Percentiles rank a stretch among this genome's conserved stretches.
Conservation (phyloP, 768 basidiomycete species). For the Hortiboletus campestris region DNA sequence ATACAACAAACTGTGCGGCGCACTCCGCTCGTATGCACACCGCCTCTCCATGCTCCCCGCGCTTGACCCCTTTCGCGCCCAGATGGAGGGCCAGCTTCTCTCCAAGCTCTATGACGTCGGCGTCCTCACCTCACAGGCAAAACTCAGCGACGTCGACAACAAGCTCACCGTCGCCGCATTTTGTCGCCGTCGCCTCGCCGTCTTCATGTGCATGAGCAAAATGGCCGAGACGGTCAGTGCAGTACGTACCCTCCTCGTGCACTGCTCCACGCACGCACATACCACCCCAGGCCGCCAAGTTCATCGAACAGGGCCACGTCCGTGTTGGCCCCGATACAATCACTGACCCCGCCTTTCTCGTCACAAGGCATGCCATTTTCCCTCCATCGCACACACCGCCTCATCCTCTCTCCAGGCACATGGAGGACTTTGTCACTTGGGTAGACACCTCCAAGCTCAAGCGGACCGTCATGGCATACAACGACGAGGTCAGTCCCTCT, state of each 20-base stretch:
- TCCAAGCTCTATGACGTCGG: constrained; percentile 98
- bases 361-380: constrained; percentile 62
- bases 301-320: constrained; percentile 98
- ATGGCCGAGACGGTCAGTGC: constrained; percentile 96
- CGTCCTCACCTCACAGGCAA: constrained; percentile 79
- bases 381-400: background rate
- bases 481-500: constrained; percentile 74
- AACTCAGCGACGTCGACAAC: constrained; percentile 90
- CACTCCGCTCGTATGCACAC: constrained; percentile 81
- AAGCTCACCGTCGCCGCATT: constrained; percentile 95
- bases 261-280: constrained; percentile 7
- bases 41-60: constrained; percentile 83
- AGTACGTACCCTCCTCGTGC: constrained; percentile 46
- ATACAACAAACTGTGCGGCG: constrained; percentile 95
- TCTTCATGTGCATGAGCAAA: constrained; percentile 87
- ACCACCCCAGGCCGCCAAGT: constrained; percentile 79
- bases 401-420: constrained; percentile 54
- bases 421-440: constrained; percentile 99
- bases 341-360: constrained; percentile 94
- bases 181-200: constrained; percentile 87
- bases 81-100: constrained; percentile 84
- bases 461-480: constrained; percentile 93
- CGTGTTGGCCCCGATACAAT: constrained; percentile 95
- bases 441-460: constrained; percentile 97
- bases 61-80: constrained; percentile 81